A percentile compares a stretch with the other conserved stretches of the same genome.
Evolutionary conservation across 495 filamentous ascomycete species (phyloP).

Genomic region (Neurospora pannonica): DNA sequence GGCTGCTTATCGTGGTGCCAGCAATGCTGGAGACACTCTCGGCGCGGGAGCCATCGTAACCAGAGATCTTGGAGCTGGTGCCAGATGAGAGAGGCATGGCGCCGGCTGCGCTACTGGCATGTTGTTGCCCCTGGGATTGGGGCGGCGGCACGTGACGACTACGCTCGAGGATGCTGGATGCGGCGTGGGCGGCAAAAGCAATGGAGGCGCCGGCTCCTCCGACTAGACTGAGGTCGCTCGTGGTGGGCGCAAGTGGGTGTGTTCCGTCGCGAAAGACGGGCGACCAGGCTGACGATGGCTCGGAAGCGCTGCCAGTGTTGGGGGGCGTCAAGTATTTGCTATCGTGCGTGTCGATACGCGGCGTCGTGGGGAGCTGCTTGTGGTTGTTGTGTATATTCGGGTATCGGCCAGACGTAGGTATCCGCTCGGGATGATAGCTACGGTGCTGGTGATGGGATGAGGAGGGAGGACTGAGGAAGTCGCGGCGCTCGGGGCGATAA

Average conservation of each 20-base stretch:
- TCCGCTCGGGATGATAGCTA: constrained; percentile 17
- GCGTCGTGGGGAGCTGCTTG: constrained; percentile 28
- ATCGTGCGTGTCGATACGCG: constrained; percentile 26
- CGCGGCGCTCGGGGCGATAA: background rate
- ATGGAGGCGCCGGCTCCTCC: constrained; percentile 2
- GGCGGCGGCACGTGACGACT: background rate
- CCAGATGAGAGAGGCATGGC: constrained; percentile 26
- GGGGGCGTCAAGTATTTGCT: constrained; percentile 13
- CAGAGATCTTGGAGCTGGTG: constrained; percentile 13
- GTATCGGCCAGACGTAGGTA: constrained; percentile 17
- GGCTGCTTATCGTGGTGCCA: constrained; percentile 24
- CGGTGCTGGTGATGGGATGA: constrained; percentile 6
- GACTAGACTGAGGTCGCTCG: constrained; percentile 9
- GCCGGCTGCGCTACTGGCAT: constrained; percentile 13
- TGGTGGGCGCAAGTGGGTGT: constrained; percentile 5
- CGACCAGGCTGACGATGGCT: constrained; percentile 20
- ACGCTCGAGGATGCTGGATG: constrained; percentile 17
- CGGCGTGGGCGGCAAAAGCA: constrained; percentile 3
- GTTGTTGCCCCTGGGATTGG: constrained; percentile 15
- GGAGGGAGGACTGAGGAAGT: background rate
- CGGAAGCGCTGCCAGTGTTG: constrained; percentile 16
- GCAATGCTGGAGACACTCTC: constrained; percentile 32
- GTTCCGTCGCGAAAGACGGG: constrained; percentile 10
- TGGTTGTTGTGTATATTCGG: constrained; percentile 13
- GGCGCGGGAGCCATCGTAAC: constrained; percentile 19